These are phyloP conservation scores for Apiospora rasikravindrae DNA, from an alignment of 2,329 filamentous ascomycete species.

Conservation along the genomic window DNA sequence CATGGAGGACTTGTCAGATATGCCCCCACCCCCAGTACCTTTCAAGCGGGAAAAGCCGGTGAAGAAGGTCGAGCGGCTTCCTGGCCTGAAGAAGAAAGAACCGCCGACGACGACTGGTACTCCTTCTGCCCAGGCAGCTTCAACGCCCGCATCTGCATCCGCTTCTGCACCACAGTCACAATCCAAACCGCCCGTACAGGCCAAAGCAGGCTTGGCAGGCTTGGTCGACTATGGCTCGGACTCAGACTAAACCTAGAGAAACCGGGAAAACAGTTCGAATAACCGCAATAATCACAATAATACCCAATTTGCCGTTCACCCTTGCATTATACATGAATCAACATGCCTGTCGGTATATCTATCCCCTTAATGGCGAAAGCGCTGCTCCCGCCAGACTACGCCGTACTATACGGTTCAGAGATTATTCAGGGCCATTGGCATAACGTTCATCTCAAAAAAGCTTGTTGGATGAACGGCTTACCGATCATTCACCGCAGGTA, in stretches of 20 bases:
- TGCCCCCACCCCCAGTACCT: conserved; percentile 55
- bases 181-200: conserved; percentile 12
- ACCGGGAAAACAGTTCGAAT: not conserved
- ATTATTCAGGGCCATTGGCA: not conserved
- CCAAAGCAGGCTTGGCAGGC: conserved; percentile 14
- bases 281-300: not conserved
- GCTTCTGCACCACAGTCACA: conserved; percentile 16
- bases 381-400: too few species aligned
- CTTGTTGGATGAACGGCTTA: not conserved
- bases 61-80: conserved; percentile 87
- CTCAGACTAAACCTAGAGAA: conserved; percentile 22
- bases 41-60: conserved; percentile 69
- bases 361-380: not conserved
- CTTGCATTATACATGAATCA: not conserved
- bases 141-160: conserved; percentile 16
- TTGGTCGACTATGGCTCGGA: conserved; percentile 25
- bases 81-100: conserved; percentile 79
- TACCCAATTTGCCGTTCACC: not conserved
- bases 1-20: conserved; percentile 29
- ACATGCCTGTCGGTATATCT: not conserved
- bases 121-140: conserved; percentile 52
- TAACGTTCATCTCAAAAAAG: not conserved
- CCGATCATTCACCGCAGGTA: not conserved
- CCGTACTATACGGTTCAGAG: too few species aligned
- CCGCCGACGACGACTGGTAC: conserved; percentile 24